Evolutionary conservation across 331 rosid genomes (phyloP).

Genomic region (Quercus tomentella): DNA sequence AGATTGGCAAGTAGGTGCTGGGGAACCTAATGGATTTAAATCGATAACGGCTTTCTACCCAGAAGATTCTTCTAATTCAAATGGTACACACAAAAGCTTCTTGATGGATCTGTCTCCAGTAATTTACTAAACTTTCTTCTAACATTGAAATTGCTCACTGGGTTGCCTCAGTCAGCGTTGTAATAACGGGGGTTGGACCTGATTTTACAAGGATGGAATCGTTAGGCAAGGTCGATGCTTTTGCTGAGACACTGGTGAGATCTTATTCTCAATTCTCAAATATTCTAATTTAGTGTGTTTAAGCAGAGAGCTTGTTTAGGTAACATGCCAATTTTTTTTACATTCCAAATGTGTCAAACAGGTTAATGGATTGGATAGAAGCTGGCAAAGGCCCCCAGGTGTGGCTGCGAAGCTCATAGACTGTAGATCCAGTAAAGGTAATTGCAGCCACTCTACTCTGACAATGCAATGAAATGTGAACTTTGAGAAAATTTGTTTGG

Average conservation of each 20-base stretch:
- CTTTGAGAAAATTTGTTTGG: too few species aligned
- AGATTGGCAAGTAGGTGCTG: constrained; percentile 83
- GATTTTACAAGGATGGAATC: constrained; percentile 95
- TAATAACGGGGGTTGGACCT: constrained; percentile 82
- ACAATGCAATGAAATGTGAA: too few species aligned
- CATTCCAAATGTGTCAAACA: constrained; percentile 20
- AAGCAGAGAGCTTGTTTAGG: not conserved
- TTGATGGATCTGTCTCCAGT: not conserved
- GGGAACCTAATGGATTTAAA: constrained; percentile 79
- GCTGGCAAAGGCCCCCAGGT: constrained; percentile 92
- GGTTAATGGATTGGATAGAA: constrained; percentile 92
- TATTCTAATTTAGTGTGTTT: not conserved
- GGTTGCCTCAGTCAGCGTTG: constrained; percentile 64
- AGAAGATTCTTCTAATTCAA: constrained; percentile 46
- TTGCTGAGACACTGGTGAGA: constrained; percentile 87
- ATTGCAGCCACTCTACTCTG: not conserved
- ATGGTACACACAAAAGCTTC: constrained; percentile 44
- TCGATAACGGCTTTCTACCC: constrained; percentile 89
- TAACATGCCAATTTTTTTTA: not conserved
- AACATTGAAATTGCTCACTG: not conserved
- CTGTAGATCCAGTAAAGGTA: constrained; percentile 70
- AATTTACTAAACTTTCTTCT: not conserved
- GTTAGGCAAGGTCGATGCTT: constrained; percentile 88
- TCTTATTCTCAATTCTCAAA: not conserved
- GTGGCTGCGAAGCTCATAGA: constrained; percentile 80